These are phyloP conservation scores for Aspergillus steynii DNA, from an alignment of 495 filamentous ascomycete genomes.

Conservation along the genomic window DNA sequence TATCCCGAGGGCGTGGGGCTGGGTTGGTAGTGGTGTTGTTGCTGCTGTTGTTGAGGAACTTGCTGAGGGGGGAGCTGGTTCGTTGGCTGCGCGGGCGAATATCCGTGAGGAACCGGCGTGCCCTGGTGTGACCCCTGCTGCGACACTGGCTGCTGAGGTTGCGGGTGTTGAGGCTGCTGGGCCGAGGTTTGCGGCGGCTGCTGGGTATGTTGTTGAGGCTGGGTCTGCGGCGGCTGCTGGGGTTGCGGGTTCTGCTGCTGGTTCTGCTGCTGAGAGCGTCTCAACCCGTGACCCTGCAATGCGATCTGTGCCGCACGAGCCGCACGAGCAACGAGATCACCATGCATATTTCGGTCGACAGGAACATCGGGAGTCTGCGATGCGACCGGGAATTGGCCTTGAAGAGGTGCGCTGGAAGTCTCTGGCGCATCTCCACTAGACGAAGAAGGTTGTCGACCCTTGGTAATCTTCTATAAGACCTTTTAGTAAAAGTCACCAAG, in stretches of 20 bases:
- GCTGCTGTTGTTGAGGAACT: constrained; percentile 26
- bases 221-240: constrained; percentile 26
- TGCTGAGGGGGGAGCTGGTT: constrained; percentile 33
- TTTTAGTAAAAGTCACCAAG: constrained; percentile 20
- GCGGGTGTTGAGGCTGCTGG: constrained; percentile 19
- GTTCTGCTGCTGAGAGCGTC: constrained; percentile 46
- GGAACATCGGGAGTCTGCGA: constrained; percentile 42
- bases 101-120: constrained; percentile 21
- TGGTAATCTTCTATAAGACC: constrained; percentile 34
- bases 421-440: constrained; percentile 45
- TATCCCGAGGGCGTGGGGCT: constrained; percentile 43
- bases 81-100: constrained; percentile 23
- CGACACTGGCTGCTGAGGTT: constrained; percentile 22
- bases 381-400: constrained; percentile 47
- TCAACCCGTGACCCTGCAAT: constrained; percentile 47
- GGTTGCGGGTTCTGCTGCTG: constrained; percentile 35
- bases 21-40: constrained; percentile 40
- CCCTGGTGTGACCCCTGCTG: constrained; percentile 26
- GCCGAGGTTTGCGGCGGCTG: constrained; percentile 34
- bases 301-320: constrained; percentile 56
- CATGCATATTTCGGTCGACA: constrained; percentile 48
- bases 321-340: constrained; percentile 54
- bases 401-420: constrained; percentile 38
- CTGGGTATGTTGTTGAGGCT: constrained; percentile 31
- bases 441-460: constrained; percentile 45